Conservation (phyloP, 225 moss, liverwort and hornwort genomes). For the Polytrichum formosum region DNA sequence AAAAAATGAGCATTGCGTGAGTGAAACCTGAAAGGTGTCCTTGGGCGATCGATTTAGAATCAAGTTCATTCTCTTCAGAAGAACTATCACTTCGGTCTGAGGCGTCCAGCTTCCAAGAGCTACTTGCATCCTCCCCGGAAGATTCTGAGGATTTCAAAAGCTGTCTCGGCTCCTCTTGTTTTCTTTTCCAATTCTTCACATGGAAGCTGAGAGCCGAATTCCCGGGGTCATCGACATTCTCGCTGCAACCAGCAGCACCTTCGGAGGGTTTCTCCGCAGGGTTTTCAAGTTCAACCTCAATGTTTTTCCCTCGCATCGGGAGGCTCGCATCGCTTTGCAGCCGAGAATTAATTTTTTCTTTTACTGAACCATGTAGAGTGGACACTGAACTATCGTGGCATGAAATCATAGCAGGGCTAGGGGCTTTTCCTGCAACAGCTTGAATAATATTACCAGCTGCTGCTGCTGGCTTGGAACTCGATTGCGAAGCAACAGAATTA, state of each 20-base stretch:
- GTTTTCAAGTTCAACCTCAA: slow-evolving; percentile 1
- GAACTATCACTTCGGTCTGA: slow-evolving; percentile 3
- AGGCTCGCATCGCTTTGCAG: slow-evolving; percentile 31
- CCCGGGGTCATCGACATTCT: neutral
- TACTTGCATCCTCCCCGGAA: neutral
- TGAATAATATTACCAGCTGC: neutral
- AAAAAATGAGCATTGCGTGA: no score
- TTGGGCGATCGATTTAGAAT: no score
- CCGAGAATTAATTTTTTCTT: slow-evolving; percentile 8
- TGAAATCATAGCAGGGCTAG: slow-evolving; percentile 29
- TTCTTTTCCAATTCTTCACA: slow-evolving; percentile 6
- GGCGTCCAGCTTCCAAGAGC: slow-evolving; percentile 6
- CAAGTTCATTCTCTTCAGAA: neutral
- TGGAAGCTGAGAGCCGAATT: neutral
- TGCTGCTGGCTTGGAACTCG: slow-evolving; percentile 30
- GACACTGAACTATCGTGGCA: slow-evolving; percentile 29
- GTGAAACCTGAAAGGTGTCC: no score
- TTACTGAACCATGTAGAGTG: slow-evolving; percentile 9
- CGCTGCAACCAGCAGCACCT: neutral
- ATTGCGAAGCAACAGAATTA: slow-evolving; percentile 28
- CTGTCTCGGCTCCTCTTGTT: slow-evolving; percentile 12
- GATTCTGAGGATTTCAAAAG: slow-evolving; percentile 7
- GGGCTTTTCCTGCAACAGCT: slow-evolving; percentile 20
- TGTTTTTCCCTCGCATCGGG: slow-evolving; percentile 9
- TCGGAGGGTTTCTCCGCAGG: neutral